Percentiles rank a stretch among this genome's conserved stretches.
phyloP scores from a whole-genome alignment of 2,329 filamentous ascomycete genomes.

The Aspergillus sp. region DNA sequence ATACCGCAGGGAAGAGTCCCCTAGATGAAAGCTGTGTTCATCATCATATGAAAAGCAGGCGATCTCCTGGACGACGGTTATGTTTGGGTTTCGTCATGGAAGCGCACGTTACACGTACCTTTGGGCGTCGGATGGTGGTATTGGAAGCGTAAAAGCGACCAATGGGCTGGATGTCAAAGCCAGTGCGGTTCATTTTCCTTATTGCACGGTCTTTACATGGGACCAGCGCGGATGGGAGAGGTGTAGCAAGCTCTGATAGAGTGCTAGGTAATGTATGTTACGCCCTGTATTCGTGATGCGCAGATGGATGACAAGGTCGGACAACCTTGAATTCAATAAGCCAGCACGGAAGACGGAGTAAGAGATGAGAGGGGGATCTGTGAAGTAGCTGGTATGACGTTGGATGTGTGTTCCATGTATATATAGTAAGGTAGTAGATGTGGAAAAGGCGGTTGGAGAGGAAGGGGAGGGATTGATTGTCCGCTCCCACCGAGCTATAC shows the following conservation, averaged over 20 bases:
- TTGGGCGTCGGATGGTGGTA: slow-evolving; percentile 71
- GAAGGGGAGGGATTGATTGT: neutral
- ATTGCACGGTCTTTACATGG: neutral
- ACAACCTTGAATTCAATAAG: too few relatives aligned
- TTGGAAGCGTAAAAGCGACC: slow-evolving; percentile 65
- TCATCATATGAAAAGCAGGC: slow-evolving; percentile 91
- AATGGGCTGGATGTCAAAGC: slow-evolving; percentile 69
- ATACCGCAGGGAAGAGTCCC: slow-evolving; percentile 77
- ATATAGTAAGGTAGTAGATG: neutral
- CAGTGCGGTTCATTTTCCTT: slow-evolving; percentile 29
- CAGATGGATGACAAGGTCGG: too few relatives aligned
- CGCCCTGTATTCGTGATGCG: neutral
- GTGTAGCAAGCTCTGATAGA: too few relatives aligned
- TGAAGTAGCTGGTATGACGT: too few relatives aligned
- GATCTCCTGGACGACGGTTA: slow-evolving; percentile 66
- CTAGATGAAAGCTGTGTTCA: slow-evolving; percentile 70
- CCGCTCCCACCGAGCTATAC: neutral
- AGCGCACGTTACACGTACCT: slow-evolving; percentile 44
- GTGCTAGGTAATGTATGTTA: neutral
- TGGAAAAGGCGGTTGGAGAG: neutral
- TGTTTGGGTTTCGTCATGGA: neutral
- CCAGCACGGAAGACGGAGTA: too few relatives aligned
- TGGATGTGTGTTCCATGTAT: neutral
- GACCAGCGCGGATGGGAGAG: too few relatives aligned
- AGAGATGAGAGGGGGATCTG: too few relatives aligned